Evolutionary conservation across 192 early-diverging fungal species (phyloP).

Genomic region (Backusella liffmaniae): DNA sequence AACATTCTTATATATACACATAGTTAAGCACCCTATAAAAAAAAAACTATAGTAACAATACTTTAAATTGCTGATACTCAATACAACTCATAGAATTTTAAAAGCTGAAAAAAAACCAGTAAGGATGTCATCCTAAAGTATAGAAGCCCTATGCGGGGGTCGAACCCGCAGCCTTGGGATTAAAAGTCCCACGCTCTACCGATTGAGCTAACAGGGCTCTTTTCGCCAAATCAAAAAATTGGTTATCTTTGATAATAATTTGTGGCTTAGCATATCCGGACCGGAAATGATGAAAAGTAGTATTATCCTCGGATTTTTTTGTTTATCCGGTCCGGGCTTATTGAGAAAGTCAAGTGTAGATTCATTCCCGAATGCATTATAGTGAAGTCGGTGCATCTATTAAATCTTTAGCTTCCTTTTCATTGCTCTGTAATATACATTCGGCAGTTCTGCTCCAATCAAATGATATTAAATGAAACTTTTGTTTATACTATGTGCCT

Average conservation of each 20-base stretch:
- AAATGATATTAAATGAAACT: no score
- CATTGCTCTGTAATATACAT: no score
- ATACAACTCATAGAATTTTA: no score
- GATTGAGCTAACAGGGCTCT: constrained; percentile 13
- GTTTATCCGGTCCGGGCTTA: background rate
- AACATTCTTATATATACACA: background rate
- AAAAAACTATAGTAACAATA: background rate
- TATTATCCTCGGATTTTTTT: accelerated
- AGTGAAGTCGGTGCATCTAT: no score
- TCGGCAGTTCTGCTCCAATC: no score
- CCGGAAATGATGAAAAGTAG: background rate
- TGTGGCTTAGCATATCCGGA: background rate
- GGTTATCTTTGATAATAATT: background rate
- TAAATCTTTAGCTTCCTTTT: no score
- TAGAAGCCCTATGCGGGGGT: background rate
- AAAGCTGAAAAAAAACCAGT: no score
- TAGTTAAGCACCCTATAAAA: background rate
- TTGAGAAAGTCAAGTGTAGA: accelerated
- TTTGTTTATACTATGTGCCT: no score
- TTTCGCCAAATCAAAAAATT: background rate
- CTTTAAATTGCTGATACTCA: no score
- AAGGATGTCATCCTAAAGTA: no score
- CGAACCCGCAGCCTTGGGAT: constrained; percentile 19
- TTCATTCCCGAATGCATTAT: no score
- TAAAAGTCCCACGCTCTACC: constrained; percentile 21